Percentiles rank a stretch among this genome's conserved stretches.
phyloP scores from a whole-genome alignment of 345 rosid species.

The Populus tremula region DNA sequence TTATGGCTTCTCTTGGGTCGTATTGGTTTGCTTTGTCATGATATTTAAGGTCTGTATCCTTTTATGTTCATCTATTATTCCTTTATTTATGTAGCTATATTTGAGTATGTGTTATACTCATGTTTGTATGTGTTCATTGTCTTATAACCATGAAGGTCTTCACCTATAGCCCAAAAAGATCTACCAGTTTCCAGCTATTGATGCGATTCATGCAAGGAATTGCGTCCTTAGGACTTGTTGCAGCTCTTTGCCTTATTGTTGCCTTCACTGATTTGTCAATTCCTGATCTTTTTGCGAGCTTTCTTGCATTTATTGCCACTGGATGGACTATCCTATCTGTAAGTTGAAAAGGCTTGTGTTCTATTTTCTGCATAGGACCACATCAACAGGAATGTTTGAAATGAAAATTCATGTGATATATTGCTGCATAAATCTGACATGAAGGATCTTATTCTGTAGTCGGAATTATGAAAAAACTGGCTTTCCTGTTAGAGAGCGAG shows the following conservation, averaged over 20 bases:
- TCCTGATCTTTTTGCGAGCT: slow-evolving; percentile 76
- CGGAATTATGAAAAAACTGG: background rate
- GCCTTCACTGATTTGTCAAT: slow-evolving; percentile 57
- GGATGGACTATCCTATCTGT: slow-evolving; percentile 82
- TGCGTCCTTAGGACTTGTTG: slow-evolving; percentile 57
- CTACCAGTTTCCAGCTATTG: slow-evolving; percentile 57
- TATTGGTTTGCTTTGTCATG: slow-evolving; percentile 60
- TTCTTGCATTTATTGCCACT: slow-evolving; percentile 85
- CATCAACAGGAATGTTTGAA: background rate
- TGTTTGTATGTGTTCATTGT: background rate
- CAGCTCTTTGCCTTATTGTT: slow-evolving; percentile 60
- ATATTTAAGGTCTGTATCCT: slow-evolving; percentile 63
- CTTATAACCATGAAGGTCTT: slow-evolving; percentile 51
- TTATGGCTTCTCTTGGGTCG: slow-evolving; percentile 90
- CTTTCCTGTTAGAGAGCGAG: background rate
- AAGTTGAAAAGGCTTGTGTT: slow-evolving; percentile 27
- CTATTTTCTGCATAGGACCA: background rate
- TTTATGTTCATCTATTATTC: background rate
- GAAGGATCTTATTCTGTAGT: background rate
- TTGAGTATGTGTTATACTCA: background rate
- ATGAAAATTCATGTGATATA: background rate
- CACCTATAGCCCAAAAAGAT: slow-evolving; percentile 71
- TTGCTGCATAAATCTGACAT: background rate
- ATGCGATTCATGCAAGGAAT: slow-evolving; percentile 82
- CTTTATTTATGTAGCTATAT: background rate